These are phyloP conservation scores for Pleurotus citrinopileatus DNA, from an alignment of 768 basidiomycete species.

Conservation along the genomic window DNA sequence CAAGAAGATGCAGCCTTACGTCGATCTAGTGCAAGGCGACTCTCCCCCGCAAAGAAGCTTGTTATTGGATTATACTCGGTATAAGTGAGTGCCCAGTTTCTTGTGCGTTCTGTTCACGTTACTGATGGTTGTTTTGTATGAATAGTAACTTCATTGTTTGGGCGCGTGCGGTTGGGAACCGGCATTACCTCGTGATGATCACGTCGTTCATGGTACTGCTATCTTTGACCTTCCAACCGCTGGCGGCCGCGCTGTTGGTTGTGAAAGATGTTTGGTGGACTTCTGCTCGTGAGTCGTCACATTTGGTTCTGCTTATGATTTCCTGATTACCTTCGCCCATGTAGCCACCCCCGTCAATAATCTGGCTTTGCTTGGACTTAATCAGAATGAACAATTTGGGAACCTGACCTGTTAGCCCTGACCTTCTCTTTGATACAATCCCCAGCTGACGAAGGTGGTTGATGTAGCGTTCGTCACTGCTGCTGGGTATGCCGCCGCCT, in stretches of 20 bases:
- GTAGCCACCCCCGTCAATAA: slow-evolving; percentile 29
- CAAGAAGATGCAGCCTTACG: slow-evolving; percentile 60
- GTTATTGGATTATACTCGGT: slow-evolving; percentile 52
- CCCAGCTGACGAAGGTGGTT: neutral
- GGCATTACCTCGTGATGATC: slow-evolving; percentile 48
- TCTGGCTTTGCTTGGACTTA: slow-evolving; percentile 37
- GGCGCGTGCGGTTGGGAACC: slow-evolving; percentile 41
- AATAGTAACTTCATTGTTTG: slow-evolving; percentile 47
- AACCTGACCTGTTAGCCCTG: slow-evolving; percentile 43
- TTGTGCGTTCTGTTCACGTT: neutral
- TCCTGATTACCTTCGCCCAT: slow-evolving; percentile 15
- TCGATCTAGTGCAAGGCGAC: slow-evolving; percentile 55
- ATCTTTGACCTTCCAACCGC: slow-evolving; percentile 46
- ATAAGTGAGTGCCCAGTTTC: slow-evolving; percentile 31
- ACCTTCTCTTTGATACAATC: neutral
- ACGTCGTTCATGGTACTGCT: slow-evolving; percentile 47
- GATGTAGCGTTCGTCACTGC: slow-evolving; percentile 54
- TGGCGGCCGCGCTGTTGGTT: slow-evolving; percentile 47
- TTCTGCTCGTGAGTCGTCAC: slow-evolving; percentile 32
- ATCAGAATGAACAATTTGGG: slow-evolving; percentile 40
- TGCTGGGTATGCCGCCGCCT: slow-evolving; percentile 52
- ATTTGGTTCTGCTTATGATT: neutral
- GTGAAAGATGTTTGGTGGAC: slow-evolving; percentile 43
- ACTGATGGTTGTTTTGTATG: neutral
- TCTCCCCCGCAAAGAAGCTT: slow-evolving; percentile 50